A percentile compares a stretch with the other conserved stretches of the same genome.
Conservation (phyloP, 345 rosid genomes). For the Arabidopsis thaliana region DNA sequence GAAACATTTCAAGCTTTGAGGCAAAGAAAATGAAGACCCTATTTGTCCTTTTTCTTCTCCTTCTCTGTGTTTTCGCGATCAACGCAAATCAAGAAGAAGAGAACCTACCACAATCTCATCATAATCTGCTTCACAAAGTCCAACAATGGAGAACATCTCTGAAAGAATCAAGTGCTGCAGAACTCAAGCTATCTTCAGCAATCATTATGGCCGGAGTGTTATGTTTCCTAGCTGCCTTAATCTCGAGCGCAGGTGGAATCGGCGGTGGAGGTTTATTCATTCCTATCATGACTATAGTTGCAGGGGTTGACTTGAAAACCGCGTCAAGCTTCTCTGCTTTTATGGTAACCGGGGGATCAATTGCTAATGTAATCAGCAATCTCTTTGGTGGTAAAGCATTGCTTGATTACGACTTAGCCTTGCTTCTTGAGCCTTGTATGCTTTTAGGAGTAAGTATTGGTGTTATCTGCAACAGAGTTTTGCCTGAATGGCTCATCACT, state of each 20-base stretch:
- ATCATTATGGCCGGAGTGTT: slow-evolving; percentile 56
- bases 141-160: slow-evolving; percentile 50
- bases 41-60: slow-evolving; percentile 28
- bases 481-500: slow-evolving; percentile 92
- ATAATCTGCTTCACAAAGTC: slow-evolving; percentile 36
- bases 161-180: slow-evolving; percentile 40
- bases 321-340: slow-evolving; percentile 88
- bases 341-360: slow-evolving; percentile 92
- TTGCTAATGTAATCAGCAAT: slow-evolving; percentile 70
- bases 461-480: slow-evolving; percentile 70
- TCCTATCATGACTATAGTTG: slow-evolving; percentile 72
- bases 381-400: slow-evolving; percentile 49
- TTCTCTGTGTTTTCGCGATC: slow-evolving; percentile 22
- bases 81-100: slow-evolving; percentile 35
- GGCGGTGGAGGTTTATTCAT: slow-evolving; percentile 92
- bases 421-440: slow-evolving; percentile 86
- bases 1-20: slow-evolving; percentile 19
- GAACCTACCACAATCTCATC: slow-evolving; percentile 15
- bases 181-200: slow-evolving; percentile 49
- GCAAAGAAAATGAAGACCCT: slow-evolving; percentile 32
- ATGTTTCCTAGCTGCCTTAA: slow-evolving; percentile 71
- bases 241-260: slow-evolving; percentile 95
- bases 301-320: slow-evolving; percentile 75
- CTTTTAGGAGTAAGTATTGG: slow-evolving; percentile 87
- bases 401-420: slow-evolving; percentile 75